Percentiles rank a stretch among this genome's conserved stretches.
Evolutionary conservation across 2,329 filamentous ascomycete species (phyloP).

Genomic region (Curvularia eragrostidis): DNA sequence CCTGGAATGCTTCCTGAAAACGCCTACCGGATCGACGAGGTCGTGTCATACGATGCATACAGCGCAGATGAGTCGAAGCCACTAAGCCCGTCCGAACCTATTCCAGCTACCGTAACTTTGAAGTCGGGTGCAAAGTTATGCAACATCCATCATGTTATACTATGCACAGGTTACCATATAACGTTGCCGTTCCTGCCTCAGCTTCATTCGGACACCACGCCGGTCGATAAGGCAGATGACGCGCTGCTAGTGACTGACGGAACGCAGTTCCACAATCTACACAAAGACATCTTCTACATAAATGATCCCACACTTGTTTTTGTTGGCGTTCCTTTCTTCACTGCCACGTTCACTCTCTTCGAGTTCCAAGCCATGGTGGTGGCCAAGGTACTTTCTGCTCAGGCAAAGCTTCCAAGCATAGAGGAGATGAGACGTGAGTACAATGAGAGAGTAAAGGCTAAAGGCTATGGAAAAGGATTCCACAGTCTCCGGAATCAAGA

Average conservation of each 20-base stretch:
- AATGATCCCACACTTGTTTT: slow-evolving; percentile 69
- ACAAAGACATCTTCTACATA: slow-evolving; percentile 76
- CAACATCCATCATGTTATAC: slow-evolving; percentile 66
- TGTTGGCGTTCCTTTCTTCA: slow-evolving; percentile 70
- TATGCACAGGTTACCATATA: slow-evolving; percentile 74
- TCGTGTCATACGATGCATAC: slow-evolving; percentile 55
- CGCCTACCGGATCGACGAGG: slow-evolving; percentile 60
- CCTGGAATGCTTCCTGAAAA: slow-evolving; percentile 61
- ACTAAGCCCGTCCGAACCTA: slow-evolving; percentile 38
- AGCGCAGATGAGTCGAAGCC: neutral
- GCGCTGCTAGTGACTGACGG: slow-evolving; percentile 69
- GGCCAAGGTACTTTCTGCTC: slow-evolving; percentile 63
- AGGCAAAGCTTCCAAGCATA: slow-evolving; percentile 55
- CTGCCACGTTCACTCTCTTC: slow-evolving; percentile 72
- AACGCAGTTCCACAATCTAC: slow-evolving; percentile 68
- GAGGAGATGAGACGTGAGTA: slow-evolving; percentile 55
- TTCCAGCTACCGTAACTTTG: slow-evolving; percentile 61
- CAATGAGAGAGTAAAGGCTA: slow-evolving; percentile 40
- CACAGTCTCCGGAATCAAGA: slow-evolving; percentile 54
- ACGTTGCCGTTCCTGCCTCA: slow-evolving; percentile 68
- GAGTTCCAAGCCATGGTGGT: slow-evolving; percentile 72
- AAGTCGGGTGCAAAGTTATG: slow-evolving; percentile 60
- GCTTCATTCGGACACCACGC: slow-evolving; percentile 56
- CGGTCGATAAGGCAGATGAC: slow-evolving; percentile 58
- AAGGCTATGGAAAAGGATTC: slow-evolving; percentile 54